Conservation (phyloP, 2,329 filamentous ascomycete species). For the Stagonosporopsis chrysanthemi region DNA sequence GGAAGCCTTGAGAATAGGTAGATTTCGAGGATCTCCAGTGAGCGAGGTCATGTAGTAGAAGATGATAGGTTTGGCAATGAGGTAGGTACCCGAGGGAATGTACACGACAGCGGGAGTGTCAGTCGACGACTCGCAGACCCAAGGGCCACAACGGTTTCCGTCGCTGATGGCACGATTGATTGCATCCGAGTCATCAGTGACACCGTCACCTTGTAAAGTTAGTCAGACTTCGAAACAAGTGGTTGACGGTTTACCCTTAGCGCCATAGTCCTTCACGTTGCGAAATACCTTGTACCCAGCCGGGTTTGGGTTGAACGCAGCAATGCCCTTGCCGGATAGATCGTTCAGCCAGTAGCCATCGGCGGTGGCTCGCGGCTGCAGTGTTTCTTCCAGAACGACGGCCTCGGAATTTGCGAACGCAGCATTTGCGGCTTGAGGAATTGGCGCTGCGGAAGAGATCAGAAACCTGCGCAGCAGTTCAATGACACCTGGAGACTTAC, state of each 20-base stretch:
- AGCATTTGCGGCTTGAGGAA: constrained; percentile 13
- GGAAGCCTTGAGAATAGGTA: constrained; percentile 64
- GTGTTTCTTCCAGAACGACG: constrained; percentile 6
- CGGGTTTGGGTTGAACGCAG: constrained; percentile 51
- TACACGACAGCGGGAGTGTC: constrained; percentile 64
- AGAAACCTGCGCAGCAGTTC: constrained; percentile 10
- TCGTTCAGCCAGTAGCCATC: constrained; percentile 53
- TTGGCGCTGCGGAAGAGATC: constrained; percentile 16
- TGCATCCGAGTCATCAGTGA: constrained; percentile 60
- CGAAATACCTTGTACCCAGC: constrained; percentile 53
- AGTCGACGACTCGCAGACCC: constrained; percentile 56
- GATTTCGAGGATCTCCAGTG: constrained; percentile 65
- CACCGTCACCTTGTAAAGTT: constrained; percentile 44
- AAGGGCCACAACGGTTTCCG: constrained; percentile 54
- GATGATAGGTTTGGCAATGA: constrained; percentile 59
- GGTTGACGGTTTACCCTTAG: constrained; percentile 43
- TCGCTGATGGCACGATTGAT: constrained; percentile 60
- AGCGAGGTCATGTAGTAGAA: constrained; percentile 71
- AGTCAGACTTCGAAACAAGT: constrained; percentile 6
- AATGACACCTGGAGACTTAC: constrained; percentile 6
- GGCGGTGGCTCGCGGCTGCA: constrained; percentile 10
- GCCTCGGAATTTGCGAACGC: background rate
- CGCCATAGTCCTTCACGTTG: constrained; percentile 56
- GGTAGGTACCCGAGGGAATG: constrained; percentile 67
- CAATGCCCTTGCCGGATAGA: constrained; percentile 53